Percentiles rank a stretch among this genome's conserved stretches.
Conservation (phyloP, 2,329 filamentous ascomycete genomes). For the Nothophoma quercina region DNA sequence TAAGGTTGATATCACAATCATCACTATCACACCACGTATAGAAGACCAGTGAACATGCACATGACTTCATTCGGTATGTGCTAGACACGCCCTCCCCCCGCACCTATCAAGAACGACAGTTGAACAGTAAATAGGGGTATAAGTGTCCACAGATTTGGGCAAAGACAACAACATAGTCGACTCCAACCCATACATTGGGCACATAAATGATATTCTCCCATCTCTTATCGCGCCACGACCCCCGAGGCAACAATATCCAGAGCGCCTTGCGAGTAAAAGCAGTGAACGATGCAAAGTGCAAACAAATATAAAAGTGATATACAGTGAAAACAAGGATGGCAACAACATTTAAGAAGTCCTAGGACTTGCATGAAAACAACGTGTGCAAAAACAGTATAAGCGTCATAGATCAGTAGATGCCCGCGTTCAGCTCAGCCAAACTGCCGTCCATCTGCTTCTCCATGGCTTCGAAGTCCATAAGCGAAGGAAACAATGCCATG, state of each 20-base stretch:
- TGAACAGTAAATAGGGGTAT: slow-evolving; percentile 18
- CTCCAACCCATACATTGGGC: background rate
- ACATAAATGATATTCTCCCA: slow-evolving; percentile 3
- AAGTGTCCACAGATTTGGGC: slow-evolving; percentile 13
- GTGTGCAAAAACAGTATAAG: no score
- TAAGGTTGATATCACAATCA: background rate
- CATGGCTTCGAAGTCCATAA: slow-evolving; percentile 46
- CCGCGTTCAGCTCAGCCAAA: slow-evolving; percentile 19
- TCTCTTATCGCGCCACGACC: slow-evolving; percentile 1
- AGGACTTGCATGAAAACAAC: background rate
- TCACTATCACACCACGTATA: background rate
- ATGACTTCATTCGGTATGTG: slow-evolving; percentile 3
- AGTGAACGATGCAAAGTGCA: background rate
- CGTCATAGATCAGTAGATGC: slow-evolving; percentile 14
- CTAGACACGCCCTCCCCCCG: background rate
- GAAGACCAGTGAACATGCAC: background rate
- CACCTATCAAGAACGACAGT: slow-evolving; percentile 20
- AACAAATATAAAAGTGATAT: background rate
- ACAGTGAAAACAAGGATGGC: slow-evolving; percentile 3
- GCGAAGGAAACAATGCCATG: slow-evolving; percentile 44
- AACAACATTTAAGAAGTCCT: background rate
- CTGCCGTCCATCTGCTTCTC: slow-evolving; percentile 45
- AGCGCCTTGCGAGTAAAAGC: background rate
- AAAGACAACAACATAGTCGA: background rate
- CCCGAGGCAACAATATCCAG: background rate